Evolutionary conservation across 1,139 yeast genomes (phyloP).

Genomic region (Kodamaea ohmeri): DNA sequence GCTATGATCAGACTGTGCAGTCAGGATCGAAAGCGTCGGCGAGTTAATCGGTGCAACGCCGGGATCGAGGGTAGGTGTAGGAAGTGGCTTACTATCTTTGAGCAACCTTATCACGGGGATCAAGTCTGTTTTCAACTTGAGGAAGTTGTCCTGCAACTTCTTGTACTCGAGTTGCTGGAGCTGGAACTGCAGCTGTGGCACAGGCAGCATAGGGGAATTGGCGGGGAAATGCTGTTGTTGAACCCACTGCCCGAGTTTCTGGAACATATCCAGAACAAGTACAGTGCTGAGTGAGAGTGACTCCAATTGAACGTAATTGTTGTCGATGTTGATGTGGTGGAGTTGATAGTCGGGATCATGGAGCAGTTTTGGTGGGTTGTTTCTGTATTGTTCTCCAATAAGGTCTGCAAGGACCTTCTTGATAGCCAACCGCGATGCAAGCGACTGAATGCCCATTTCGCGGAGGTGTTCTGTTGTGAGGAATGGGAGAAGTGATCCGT

Average conservation of each 20-base stretch:
- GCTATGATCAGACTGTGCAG: constrained; percentile 15
- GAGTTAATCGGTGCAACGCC: constrained; percentile 30
- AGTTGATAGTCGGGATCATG: constrained; percentile 32
- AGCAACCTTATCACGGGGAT: constrained; percentile 50
- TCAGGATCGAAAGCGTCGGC: constrained; percentile 32
- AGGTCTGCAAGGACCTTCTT: constrained; percentile 50
- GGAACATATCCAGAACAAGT: constrained; percentile 39
- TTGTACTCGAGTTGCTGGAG: constrained; percentile 31
- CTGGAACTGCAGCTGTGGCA: constrained; percentile 20
- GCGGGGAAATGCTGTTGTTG: constrained; percentile 12
- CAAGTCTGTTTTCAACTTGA: constrained; percentile 49
- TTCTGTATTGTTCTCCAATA: constrained; percentile 33
- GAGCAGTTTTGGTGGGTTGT: constrained; percentile 29
- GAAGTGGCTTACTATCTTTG: constrained; percentile 56
- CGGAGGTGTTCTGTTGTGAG: constrained; percentile 57
- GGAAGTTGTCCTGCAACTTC: constrained; percentile 47
- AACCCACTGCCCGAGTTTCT: constrained; percentile 18
- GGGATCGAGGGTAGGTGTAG: constrained; percentile 51
- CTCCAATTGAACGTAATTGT: constrained; percentile 37
- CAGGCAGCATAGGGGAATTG: constrained; percentile 15
- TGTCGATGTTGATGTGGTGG: constrained; percentile 29
- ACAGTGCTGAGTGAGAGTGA: constrained; percentile 32
- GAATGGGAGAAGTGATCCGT: constrained; percentile 60
- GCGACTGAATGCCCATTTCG: constrained; percentile 51
- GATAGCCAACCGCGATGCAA: constrained; percentile 45